Evolutionary conservation across 352 stramenopile genomes (phyloP).

Genomic region (Detonula confervacea): DNA sequence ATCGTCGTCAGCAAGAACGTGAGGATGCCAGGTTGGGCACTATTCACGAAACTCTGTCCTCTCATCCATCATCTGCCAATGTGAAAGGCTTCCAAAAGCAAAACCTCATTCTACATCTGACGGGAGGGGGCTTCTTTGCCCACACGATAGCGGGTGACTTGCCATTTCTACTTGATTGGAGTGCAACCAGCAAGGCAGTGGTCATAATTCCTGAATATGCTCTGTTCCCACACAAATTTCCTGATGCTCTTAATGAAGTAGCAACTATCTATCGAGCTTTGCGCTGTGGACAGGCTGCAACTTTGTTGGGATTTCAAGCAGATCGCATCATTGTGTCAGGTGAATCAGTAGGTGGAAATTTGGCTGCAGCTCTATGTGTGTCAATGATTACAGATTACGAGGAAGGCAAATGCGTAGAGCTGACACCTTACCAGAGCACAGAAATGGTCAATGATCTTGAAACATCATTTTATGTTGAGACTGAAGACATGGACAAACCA

Average conservation of each 20-base stretch:
- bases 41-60: conserved; percentile 64
- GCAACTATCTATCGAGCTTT: conserved; percentile 65
- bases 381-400: conserved; percentile 60
- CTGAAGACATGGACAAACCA: conserved; percentile 18
- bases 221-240: conserved; percentile 79
- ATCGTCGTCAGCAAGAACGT: conserved; percentile 21
- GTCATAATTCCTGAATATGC: conserved; percentile 83
- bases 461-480: conserved; percentile 26
- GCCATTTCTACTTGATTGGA: conserved; percentile 82
- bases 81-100: conserved; percentile 50
- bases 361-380: conserved; percentile 74
- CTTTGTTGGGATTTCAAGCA: conserved; percentile 71
- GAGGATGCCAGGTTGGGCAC: conserved; percentile 57
- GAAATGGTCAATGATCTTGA: conserved; percentile 41
- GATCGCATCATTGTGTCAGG: conserved; percentile 79
- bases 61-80: conserved; percentile 34
- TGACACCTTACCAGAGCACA: conserved; percentile 18
- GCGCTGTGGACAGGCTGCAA: conserved; percentile 52
- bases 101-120: conserved; percentile 82
- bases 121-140: conserved; percentile 78
- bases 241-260: conserved; percentile 70
- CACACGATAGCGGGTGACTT: conserved; percentile 82
- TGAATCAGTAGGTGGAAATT: conserved; percentile 78
- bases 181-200: conserved; percentile 64
- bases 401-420: conserved; percentile 30